Conservation (phyloP, 305 asterid species). For the Fraxinus sp. region DNA sequence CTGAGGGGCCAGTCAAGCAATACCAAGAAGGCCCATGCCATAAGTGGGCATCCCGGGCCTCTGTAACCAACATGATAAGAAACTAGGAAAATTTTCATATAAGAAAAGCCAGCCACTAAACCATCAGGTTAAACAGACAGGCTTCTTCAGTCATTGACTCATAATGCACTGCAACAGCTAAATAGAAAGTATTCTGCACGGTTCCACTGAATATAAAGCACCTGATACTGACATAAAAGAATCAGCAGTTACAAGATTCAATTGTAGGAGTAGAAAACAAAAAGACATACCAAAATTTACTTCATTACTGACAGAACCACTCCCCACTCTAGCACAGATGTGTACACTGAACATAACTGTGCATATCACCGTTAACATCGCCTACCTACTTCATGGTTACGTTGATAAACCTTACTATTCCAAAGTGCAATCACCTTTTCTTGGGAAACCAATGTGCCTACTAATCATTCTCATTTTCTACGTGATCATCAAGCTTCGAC, state of each 20-base stretch:
- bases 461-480: conserved; percentile 5
- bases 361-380: neutral
- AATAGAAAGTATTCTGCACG: neutral
- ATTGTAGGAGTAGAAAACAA: neutral
- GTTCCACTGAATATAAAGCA: neutral
- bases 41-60: neutral
- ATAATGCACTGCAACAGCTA: neutral
- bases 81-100: neutral
- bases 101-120: neutral
- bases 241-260: neutral
- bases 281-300: neutral
- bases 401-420: neutral
- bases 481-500: conserved; percentile 15
- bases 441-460: conserved; percentile 2
- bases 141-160: neutral
- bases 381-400: neutral
- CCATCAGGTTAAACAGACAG: neutral
- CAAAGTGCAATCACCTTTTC: neutral
- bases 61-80: neutral
- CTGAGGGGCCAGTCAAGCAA: neutral
- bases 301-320: neutral
- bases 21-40: neutral
- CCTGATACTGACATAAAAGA: neutral
- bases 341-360: neutral
- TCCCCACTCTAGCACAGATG: neutral